Base-by-base conservation (phyloP, 1,284 basidiomycete genomes). In the Ustanciosporium gigantosporum region DNA sequence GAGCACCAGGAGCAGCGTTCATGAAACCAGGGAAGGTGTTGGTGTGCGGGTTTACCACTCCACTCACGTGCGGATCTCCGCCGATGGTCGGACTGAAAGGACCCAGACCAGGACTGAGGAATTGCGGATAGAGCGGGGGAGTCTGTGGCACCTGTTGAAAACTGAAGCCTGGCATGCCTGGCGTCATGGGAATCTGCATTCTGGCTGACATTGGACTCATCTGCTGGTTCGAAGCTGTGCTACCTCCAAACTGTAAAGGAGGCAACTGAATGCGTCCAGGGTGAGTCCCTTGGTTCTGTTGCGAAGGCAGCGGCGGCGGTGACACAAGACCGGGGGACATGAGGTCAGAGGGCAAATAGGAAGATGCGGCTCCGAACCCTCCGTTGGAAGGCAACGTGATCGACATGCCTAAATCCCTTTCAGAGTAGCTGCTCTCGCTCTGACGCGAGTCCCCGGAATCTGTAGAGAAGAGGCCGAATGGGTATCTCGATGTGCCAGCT, bases 161-260 rank as follows among this genome's bases (percentile, higher is more conserved):
- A 0, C 77, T 73, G 49, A 80, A 81, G 3, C 77, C 78, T 0
- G 80, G 79, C 79, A 81, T 79, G 7, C 76, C 76, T 3, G 79
- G 79, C 7, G 79, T 79, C 72, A 80, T 78, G 15, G 77, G 74
- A 14, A 70, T 56, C 11, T 51, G 58, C 51, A 60, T 60, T 14
- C 49, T 41, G 7, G 58, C 52, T 2, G 40, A 31, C 51, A 50
- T 50, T 2, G 70, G 50, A 19, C 59, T 46, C 61, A 55, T 52
- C 25, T 45, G 44, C 19, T 32, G 13, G 43, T 34, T 25, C 20
- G 41, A 9, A 25, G 23, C 6, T 36, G 32, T 3, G 37, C 44
- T 20, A 42, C 39, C 36, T 21, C 20, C 36, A 17, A n/a, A 22
- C 15, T n/a, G 19, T 11, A 15, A 27, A 15, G 70, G 50, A 5